Base-by-base conservation (phyloP, 345 rosid species). In the Physaria fendleri region DNA sequence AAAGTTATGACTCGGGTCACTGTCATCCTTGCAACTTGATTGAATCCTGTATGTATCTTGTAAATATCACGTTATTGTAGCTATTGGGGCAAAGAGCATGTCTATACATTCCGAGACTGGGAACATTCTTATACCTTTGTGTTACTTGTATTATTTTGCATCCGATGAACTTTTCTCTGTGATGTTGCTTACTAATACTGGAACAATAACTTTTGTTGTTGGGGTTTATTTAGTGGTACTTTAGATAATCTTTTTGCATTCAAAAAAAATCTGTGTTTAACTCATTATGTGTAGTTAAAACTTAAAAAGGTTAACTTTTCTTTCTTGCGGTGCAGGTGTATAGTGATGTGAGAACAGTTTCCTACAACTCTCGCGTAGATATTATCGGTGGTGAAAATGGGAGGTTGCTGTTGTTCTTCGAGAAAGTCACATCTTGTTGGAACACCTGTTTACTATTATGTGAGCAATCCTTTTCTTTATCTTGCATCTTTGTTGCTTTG, bases 341-440 rank as follows among this genome's bases (percentile, higher is more conserved):
- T 16, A 28, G 29, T 17, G 49, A 39, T 56, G 23, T 49, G 4
- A 55, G 23, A 4, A 54, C 5, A 20, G 15, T 59, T 12, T 32
- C 9, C 34, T 38, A 11, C 18, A 6, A 16, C 42, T 44, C 32
- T 42, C 14, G 50, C 43, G 10, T 57, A 33, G 39, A 17, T 39
- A 27, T n/a, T 14, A 3, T 6, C 32, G 37, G 2, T 57, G 15
- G 59, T 58, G 54, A 46, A 50, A 33, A 90, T 90, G 97, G 97
- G 97, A 78, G 97, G 90, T 58, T 90, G 95, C 70, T 87, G 95
- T 70, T 84, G 84, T 74, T 86, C 97, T 68, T 78, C 93, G 21
- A 76, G 85, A 62, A 83, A 81, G 57, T 72, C 92, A 29, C 90
- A 84, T 78, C 76, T 90, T 17, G 84, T 78, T 72, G 88, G 88